Evolutionary conservation across 306 rosid species (phyloP), one percentile per base, ranked within the genome.

Genomic region (Gillenia trifoliata): DNA sequence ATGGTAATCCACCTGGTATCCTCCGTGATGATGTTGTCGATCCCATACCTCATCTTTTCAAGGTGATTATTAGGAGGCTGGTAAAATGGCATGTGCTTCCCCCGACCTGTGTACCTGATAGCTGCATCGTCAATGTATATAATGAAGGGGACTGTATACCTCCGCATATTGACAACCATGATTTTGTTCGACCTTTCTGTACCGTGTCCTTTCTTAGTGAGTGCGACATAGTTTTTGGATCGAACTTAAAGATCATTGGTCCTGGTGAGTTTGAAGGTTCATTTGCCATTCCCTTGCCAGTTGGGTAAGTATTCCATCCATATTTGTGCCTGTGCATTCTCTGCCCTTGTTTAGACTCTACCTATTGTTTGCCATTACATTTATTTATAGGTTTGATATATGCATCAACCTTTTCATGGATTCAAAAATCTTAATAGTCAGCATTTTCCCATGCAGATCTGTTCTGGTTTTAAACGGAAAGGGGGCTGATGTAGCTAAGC

Each of bases 131-230:
- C 60, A 95, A 95, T 83, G 81, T 95, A 59, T 95, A 95, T 41
- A 92, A 95, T 6, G 93, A 95, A 85, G 99, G 96, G 75, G 98
- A 95, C 81, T 95, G 96, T 34, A 90, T 95, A 77, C 99, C 99
- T 73, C 98, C 99, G 2, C 99, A 95, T 76, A 85, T 92, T 47
- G 99, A 95, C 85, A 95, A 85, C 82, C 99, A 90, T 61, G 99
- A 95, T 77, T 92, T 95, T 79, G 90, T 92, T 76, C 89, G 99
- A 71, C 99, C 98, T 22, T 95, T 95, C 76, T 95, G 99, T 77
- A 95, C 99, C 0, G 96, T 95, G 25, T 95, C 99, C 13, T 92
- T 95, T 83, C 96, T 95, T 59, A 92, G 99, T 17, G 92, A 95
- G 76, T 95, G 99, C 77, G 3, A 86, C 69, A 95, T 95, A 57